Percentiles rank a stretch among this genome's conserved stretches.
phyloP scores from a whole-genome alignment of 73 alveolate species.

The Paramecium caudatum region DNA sequence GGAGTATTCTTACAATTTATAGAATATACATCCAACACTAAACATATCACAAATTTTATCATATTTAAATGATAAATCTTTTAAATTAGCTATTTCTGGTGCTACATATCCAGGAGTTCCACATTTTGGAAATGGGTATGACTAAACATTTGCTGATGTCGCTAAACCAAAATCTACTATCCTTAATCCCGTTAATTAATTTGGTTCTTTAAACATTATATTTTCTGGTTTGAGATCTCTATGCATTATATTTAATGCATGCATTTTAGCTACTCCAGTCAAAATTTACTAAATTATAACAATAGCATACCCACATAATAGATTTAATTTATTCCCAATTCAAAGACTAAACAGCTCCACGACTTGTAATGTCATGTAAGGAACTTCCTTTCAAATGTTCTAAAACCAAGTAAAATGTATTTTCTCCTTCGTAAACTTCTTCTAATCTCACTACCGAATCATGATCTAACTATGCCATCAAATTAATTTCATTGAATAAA shows the following conservation, averaged over 20 bases:
- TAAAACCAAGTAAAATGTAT: constrained; percentile 69
- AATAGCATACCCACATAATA: neutral
- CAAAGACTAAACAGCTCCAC: neutral
- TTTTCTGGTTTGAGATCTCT: constrained; percentile 98
- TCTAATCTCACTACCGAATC: constrained; percentile 62
- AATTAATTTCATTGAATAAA: constrained; percentile 47
- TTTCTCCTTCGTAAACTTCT: constrained; percentile 75
- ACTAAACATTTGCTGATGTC: constrained; percentile 21
- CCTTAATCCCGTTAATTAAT: constrained; percentile 33
- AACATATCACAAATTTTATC: constrained; percentile 73
- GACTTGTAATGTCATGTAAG: constrained; percentile 49
- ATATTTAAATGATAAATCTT: constrained; percentile 58
- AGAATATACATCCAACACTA: constrained; percentile 75
- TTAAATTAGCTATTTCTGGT: constrained; percentile 83
- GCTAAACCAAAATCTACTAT: constrained; percentile 81
- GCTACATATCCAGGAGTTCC: constrained; percentile 90
- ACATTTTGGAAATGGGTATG: constrained; percentile 67
- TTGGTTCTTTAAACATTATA: constrained; percentile 82
- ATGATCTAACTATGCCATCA: constrained; percentile 20
- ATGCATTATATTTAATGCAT: constrained; percentile 89
- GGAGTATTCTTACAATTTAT: constrained; percentile 26
- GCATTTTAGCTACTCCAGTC: constrained; percentile 88
- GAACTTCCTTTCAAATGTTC: constrained; percentile 71
- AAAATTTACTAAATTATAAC: constrained; percentile 70
- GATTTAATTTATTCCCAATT: constrained; percentile 35